Percentiles rank a stretch among this genome's conserved stretches.
Evolutionary conservation across 192 early-diverging fungal genomes (phyloP).

Genomic region (Gigaspora rosea): DNA sequence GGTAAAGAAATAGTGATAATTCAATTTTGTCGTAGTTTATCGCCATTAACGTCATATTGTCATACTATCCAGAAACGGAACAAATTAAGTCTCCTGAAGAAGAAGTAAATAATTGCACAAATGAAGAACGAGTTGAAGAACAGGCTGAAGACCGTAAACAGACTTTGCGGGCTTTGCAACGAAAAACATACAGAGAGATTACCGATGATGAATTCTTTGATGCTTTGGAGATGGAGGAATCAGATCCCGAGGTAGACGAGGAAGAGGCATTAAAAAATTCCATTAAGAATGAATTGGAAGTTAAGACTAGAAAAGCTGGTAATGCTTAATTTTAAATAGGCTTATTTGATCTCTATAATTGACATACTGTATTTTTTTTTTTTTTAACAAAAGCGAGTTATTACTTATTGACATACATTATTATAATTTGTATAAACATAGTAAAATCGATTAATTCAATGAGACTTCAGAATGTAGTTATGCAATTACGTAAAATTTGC

Average conservation of each 20-base stretch:
- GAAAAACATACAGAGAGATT: constrained; percentile 42
- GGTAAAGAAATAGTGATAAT: not conserved
- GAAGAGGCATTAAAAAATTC: not conserved
- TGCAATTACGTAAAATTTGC: constrained; percentile 95
- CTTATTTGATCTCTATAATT: not conserved
- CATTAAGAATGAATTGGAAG: not conserved
- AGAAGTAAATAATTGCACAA: not conserved
- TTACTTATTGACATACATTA: no score
- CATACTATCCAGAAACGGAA: not conserved
- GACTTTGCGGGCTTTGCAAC: constrained; percentile 13
- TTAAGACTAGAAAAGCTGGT: constrained; percentile 2
- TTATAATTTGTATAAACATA: not conserved
- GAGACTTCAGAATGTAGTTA: constrained; percentile 81
- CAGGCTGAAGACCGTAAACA: not conserved
- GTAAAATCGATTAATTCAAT: constrained; percentile 58
- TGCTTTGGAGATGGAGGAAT: constrained; percentile 38
- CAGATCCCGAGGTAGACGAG: not conserved
- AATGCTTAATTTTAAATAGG: no score
- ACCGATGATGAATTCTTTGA: constrained; percentile 50
- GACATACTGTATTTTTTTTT: not conserved
- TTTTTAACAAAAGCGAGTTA: not conserved
- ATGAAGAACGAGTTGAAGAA: not conserved
- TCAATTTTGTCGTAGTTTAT: no score
- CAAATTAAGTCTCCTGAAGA: not conserved
- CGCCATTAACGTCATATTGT: no score